Evolutionary conservation across 1,284 basidiomycete species (phyloP), one percentile per base, ranked within the genome.

Genomic region (Kalmanozyma brasiliensis): DNA sequence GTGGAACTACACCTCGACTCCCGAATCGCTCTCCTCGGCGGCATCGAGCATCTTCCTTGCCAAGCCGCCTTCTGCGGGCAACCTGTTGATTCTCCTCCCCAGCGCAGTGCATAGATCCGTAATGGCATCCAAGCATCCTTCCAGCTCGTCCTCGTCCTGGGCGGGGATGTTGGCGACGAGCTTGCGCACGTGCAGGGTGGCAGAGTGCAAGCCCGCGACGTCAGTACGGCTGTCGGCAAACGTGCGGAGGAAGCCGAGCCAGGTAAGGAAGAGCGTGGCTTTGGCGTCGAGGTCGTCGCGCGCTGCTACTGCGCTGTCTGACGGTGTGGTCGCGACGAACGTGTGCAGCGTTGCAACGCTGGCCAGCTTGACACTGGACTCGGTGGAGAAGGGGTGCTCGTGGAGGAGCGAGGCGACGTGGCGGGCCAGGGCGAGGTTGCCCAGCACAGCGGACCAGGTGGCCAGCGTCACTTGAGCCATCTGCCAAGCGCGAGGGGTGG

Each of bases 221-320:
- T 40, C 37, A 10, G 55, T 47, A 0, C 33, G 48, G 6, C 38
- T 37, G n/a, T 52, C 42, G 13, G 66, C 56, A 19, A 69, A 62
- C 1, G 56, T 49, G 17, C 75, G 73, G n/a, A 77, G 37, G 70
- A 75, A 77, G 1, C 42, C 35, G 16, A 77, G n/a, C 75, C 75
- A 77, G 17, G 49, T 49, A 11, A 77, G 57, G 42, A 71, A 58
- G 5, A 74, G 44, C 22, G 48, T 55, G 24, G 75, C 73, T 22
- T 67, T 52, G 9, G 58, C 69, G 24, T 77, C 75, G 13, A 65
- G 34, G n/a, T 64, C 53, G 36, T 71, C 66, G n/a, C 33, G 29
- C 4, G 63, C 29, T 20, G 26, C 17, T 7, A 19, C 9, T 32
- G 41, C 16, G 7, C 29, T 4, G 5, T 43, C 45, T 2, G 8